Base-by-base conservation (phyloP, 257 asterid species). In the Oldenlandia corymbosa region DNA sequence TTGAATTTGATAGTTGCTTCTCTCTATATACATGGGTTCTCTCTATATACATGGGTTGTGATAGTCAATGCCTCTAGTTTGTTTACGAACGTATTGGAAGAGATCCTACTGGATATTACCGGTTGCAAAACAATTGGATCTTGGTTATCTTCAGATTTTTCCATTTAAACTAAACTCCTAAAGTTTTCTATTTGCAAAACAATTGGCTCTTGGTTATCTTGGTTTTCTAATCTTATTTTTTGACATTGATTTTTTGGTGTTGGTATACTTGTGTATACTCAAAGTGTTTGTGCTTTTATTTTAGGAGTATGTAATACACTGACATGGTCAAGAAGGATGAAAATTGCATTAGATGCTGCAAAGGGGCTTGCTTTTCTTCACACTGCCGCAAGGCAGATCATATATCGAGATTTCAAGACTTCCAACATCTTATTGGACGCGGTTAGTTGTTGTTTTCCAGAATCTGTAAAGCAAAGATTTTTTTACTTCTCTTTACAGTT, bases 361-460 rank as follows among this genome's bases (percentile, higher is more conserved):
- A 88, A 68, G 78, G 98, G 98, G 75, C 97, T 92, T 62, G 99
- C 97, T 77, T 85, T 82, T 82, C 99, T 92, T 79, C 99, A 92
- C 72, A 92, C 80, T 30, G 93, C 88, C 58, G 99, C 89, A 67
- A 80, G 80, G 71, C 93, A 94, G 65, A 89, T 92, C 50, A 92
- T 92, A 49, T 92, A 92, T 79, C 71, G 99, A 75, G 99, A 92
- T 75, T 88, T 91, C 69, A 91, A 91, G 87, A 85, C 98, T 8
- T 83, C 95, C 24, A 70, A 70, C 37, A 37, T 70, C 65, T 70
- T 70, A 53, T 28, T 70, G 11, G 97, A 92, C 64, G 84, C 61
- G 84, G 99, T 92, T 71, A 84, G 94, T 76, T 67, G 54, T 67
- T 64, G 17, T 28, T 78, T 30, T 34, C 14, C 4, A 21, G 21